Base-by-base conservation (phyloP, 2,329 filamentous ascomycete genomes). In the Colletotrichum sp. region DNA sequence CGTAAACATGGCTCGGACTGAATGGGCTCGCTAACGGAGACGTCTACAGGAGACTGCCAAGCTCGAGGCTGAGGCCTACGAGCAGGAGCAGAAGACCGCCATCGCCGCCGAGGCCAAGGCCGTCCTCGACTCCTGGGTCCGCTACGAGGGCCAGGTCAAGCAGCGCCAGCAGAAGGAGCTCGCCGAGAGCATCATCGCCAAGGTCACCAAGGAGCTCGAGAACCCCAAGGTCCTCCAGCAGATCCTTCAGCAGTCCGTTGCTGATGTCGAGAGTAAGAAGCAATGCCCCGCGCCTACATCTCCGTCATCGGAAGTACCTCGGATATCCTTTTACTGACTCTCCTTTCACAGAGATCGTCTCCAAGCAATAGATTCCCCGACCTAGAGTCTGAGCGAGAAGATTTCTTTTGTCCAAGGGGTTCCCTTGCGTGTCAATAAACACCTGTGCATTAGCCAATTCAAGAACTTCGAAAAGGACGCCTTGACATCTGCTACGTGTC, bases 71-170 rank as follows among this genome's bases (percentile, higher is more conserved):
- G 88, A 99, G 92, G 96, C 96, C 80, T 99, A 94, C 89, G 96
- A 99, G 92, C 93, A 99, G 81, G 96, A 99, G 92, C 97, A 99
- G 90, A 94, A 93, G 90, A 98, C 96, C 78, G 95, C 96, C 81
- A 91, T 99, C 80, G 96, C 96, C 76, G 90, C 92, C 79, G 97
- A 99, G 92, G 96, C 96, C 84, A 99, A 98, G 94, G 84, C 91
- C 78, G 97, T 99, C 76, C 93, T 99, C 80, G 97, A 99, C 87
- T 98, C 96, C 75, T 99, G 97, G 98, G 96, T 99, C 79, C 95
- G 97, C 86, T 99, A 99, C 88, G 97, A 99, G 91, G 90, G 95
- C 82, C 97, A 99, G 91, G 96, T 99, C 85, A 99, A 99, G 95
- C 94, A 96, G 90, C 94, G 97, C 87, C 96, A 99, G 91, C 97